Percentiles rank a stretch among this genome's conserved stretches.
Evolutionary conservation across 75 land plant species (phyloP).

Genomic region (Chamaecyparis obtusa): DNA sequence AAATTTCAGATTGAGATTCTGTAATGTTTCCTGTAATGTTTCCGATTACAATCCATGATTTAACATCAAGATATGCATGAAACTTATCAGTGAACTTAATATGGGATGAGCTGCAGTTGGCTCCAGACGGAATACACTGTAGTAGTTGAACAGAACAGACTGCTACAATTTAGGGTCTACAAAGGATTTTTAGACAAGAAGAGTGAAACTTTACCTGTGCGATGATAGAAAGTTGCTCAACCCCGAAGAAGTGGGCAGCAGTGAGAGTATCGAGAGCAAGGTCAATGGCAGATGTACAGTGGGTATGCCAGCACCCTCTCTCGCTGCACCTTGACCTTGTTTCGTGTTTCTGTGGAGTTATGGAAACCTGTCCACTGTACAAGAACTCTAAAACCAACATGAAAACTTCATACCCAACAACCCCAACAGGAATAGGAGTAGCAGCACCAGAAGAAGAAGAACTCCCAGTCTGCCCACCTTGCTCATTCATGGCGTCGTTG

Average conservation of each 20-base stretch:
- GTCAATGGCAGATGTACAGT: constrained; percentile 86
- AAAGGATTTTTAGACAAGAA: neutral
- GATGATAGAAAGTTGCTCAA: constrained; percentile 58
- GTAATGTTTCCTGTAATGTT: too few species aligned
- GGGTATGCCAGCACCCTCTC: constrained; percentile 75
- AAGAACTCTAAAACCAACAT: constrained; percentile 82
- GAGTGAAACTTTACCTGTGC: constrained; percentile 22
- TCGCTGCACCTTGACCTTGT: constrained; percentile 69
- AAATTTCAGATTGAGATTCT: too few species aligned
- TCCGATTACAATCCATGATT: too few species aligned
- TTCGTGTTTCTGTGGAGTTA: constrained; percentile 68
- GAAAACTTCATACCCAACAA: constrained; percentile 93
- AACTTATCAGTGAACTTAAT: too few species aligned
- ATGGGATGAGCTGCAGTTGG: neutral
- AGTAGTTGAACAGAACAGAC: neutral
- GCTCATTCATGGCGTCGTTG: constrained; percentile 11
- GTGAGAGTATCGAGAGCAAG: constrained; percentile 85
- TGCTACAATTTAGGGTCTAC: neutral
- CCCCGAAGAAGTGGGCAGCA: constrained; percentile 82
- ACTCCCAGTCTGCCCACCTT: neutral
- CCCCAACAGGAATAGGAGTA: constrained; percentile 55
- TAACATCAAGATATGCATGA: too few species aligned
- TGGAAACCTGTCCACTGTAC: constrained; percentile 79
- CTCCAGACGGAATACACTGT: neutral
- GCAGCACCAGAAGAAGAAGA: neutral